phyloP scores from a whole-genome alignment of 257 asterid species.

The Plantago elongata region DNA sequence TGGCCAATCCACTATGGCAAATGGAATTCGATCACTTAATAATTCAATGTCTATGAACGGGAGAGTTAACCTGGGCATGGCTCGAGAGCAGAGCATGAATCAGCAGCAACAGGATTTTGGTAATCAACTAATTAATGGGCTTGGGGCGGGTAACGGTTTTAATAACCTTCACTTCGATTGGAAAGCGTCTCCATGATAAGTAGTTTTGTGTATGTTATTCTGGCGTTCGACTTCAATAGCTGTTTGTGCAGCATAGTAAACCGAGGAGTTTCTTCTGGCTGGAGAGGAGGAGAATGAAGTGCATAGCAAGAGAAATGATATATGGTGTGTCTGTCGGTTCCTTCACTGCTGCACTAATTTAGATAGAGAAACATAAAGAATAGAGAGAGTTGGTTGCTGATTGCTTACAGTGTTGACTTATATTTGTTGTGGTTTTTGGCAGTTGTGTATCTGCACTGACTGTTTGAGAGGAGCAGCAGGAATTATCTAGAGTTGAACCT shows the following conservation, averaged over 20 bases:
- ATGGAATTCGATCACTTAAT: constrained; percentile 62
- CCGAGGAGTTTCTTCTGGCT: constrained; percentile 23
- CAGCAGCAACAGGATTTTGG: constrained; percentile 67
- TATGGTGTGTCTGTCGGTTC: constrained; percentile 17
- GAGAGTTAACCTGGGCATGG: constrained; percentile 65
- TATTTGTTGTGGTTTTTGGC: constrained; percentile 32
- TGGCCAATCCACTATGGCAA: constrained; percentile 55
- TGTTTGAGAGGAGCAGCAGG: constrained; percentile 31
- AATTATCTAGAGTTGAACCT: constrained; percentile 15
- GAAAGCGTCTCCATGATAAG: constrained; percentile 64
- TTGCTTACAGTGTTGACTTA: constrained; percentile 30
- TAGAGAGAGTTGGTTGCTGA: constrained; percentile 12
- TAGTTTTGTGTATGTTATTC: neutral
- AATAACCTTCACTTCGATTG: constrained; percentile 88
- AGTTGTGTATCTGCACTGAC: constrained; percentile 32
- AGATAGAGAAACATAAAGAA: constrained; percentile 32
- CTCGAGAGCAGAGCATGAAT: constrained; percentile 61
- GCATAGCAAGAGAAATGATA: constrained; percentile 23
- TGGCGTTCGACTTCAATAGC: constrained; percentile 25
- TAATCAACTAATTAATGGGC: constrained; percentile 60
- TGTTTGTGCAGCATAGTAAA: constrained; percentile 34
- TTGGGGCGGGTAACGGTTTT: constrained; percentile 73
- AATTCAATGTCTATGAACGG: constrained; percentile 65
- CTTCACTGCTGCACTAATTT: constrained; percentile 26
- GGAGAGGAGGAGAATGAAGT: constrained; percentile 25